Base-by-base conservation (phyloP, 2,329 filamentous ascomycete genomes). In the Calonectria multiphialidica region DNA sequence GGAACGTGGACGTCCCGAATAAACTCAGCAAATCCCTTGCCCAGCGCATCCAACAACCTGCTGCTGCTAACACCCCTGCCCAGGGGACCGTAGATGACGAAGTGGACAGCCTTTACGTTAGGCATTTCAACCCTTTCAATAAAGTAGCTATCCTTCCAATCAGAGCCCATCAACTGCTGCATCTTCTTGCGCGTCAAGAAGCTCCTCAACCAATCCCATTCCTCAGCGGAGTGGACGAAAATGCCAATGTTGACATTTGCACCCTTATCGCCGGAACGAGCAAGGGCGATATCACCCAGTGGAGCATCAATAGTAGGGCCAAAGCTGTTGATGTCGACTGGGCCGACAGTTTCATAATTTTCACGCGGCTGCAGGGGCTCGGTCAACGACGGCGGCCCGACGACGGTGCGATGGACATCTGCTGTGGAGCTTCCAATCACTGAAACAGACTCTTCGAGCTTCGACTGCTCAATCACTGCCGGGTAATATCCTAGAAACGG, bases 191-290 rank as follows among this genome's bases (percentile, higher is more conserved):
- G 76, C 0, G 82, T 87, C 74, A 89, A 78, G 9, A 87, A 53
- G 7, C 79, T 81, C 44, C 85, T 81, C 23, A 88, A 72, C 86
- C 86, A 88, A 8, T 85, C 81, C 74, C 84, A 88, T 74, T 88
- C 86, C 50, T 87, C 85, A 0, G 79, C 78, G 23, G 83, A 72
- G 5, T 83, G 80, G 3, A 87, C 85, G 75, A 86, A 90, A 72
- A 88, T 82, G 0, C 86, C 86, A 5, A 87, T 80, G 62, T 88
- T 88, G 42, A 81, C 81, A 72, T 88, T 83, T 0, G 82, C 81
- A 0, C 82, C 85, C 71, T 88, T 88, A 63, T 88, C 86, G 0
- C 82, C 82, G 0, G 82, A 82, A 0, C 82, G 66, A 0, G 75
- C 82, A 6, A 80, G 78, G 2, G 80, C 81, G 8, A 83, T 73